Percentiles rank a stretch among this genome's conserved stretches.
phyloP scores from a whole-genome alignment of 108 stramenopile species.

The Asterionellopsis glacialis region DNA sequence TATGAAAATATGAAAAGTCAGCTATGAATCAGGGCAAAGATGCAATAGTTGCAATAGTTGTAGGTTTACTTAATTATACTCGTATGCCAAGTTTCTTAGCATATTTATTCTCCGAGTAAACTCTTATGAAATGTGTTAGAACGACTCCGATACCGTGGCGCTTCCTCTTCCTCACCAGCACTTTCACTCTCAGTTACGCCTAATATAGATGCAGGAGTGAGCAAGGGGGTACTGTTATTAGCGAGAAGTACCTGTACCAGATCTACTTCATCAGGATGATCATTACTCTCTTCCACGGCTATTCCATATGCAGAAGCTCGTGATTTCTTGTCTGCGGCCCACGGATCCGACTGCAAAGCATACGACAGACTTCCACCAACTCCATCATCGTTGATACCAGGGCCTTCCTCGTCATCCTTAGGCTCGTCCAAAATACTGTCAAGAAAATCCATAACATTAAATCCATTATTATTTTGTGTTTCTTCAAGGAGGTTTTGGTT shows the following conservation, averaged over 20 bases:
- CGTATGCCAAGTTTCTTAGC: no score
- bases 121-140: no score
- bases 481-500: no score
- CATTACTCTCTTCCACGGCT: conserved; percentile 25
- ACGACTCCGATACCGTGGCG: no score
- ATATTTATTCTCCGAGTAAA: no score
- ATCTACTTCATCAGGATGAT: background rate
- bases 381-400: background rate
- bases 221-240: conserved; percentile 15
- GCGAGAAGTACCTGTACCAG: background rate
- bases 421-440: conserved; percentile 49
- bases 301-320: conserved; percentile 54
- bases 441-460: conserved; percentile 58
- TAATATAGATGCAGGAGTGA: conserved; percentile 28
- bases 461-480: conserved; percentile 20
- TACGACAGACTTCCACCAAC: background rate
- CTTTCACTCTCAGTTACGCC: background rate
- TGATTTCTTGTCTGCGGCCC: conserved; percentile 29
- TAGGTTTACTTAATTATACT: no score
- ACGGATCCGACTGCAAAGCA: conserved; percentile 32
- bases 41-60: no score
- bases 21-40: no score
- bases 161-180: no score
- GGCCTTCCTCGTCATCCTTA: background rate
- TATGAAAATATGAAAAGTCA: no score